Conservation (phyloP, 2,329 filamentous ascomycete species). For the Sporothrix brasiliensis region DNA sequence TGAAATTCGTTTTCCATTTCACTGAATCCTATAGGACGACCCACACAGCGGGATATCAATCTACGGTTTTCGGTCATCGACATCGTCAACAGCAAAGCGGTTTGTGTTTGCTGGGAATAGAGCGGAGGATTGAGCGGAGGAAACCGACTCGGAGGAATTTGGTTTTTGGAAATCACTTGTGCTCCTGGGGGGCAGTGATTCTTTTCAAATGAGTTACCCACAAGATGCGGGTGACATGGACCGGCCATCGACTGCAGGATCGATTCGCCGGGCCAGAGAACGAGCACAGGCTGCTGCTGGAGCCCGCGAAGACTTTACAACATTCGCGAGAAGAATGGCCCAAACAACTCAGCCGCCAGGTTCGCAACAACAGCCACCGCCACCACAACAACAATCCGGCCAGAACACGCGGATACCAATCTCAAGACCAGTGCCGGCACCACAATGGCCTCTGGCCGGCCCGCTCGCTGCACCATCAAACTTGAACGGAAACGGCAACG, state of each 20-base stretch:
- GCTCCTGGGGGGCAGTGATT: constrained; percentile 37
- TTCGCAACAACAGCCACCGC: constrained; percentile 20
- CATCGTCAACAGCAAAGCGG: neutral
- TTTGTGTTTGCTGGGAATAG: too few species aligned
- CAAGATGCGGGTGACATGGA: constrained; percentile 61
- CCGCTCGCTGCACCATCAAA: constrained; percentile 44
- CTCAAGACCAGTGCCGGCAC: constrained; percentile 54
- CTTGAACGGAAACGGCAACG: constrained; percentile 37
- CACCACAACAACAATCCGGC: neutral
- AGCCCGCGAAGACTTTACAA: constrained; percentile 41
- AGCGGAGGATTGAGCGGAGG: constrained; percentile 29
- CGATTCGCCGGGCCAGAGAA: constrained; percentile 59
- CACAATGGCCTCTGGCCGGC: constrained; percentile 58
- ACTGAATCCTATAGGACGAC: neutral
- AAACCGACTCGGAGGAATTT: constrained; percentile 32
- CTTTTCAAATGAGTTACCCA: constrained; percentile 57
- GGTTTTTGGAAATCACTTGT: neutral
- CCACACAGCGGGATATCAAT: neutral
- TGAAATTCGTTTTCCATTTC: neutral
- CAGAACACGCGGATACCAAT: constrained; percentile 44
- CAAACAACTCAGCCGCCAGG: constrained; percentile 32
- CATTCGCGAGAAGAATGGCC: constrained; percentile 37
- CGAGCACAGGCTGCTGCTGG: constrained; percentile 51
- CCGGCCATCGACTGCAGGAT: constrained; percentile 49
- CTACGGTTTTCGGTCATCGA: neutral